A percentile compares a stretch with the other conserved stretches of the same genome.
Conservation (phyloP, 2,329 filamentous ascomycete genomes). For the Lachnellula arida region DNA sequence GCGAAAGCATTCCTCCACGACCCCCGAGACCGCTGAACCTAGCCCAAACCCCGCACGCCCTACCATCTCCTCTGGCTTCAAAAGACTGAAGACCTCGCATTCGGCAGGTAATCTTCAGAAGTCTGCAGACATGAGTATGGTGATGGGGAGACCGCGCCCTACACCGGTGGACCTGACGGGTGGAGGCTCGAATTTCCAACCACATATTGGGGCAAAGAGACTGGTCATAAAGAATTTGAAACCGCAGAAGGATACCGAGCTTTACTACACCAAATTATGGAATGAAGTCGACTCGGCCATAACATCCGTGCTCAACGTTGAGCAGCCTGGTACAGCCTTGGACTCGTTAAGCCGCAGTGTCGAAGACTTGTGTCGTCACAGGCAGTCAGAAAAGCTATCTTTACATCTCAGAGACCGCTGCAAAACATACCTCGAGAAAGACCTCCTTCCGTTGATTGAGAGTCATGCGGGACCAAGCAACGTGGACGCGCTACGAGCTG, state of each 20-base stretch:
- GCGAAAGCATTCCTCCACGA: not conserved
- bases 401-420: constrained; percentile 61
- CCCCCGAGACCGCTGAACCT: constrained; percentile 2
- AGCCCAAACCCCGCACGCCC: not conserved
- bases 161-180: constrained; percentile 24
- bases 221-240: constrained; percentile 92
- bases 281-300: constrained; percentile 70
- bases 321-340: constrained; percentile 64
- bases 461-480: constrained; percentile 48
- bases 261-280: constrained; percentile 76
- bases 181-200: constrained; percentile 50
- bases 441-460: constrained; percentile 52
- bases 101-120: constrained; percentile 28
- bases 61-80: constrained; percentile 51
- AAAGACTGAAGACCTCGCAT: constrained; percentile 72
- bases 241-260: constrained; percentile 56
- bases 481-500: constrained; percentile 56
- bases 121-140: constrained; percentile 24
- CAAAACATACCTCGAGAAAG: constrained; percentile 60
- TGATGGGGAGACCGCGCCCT: constrained; percentile 13
- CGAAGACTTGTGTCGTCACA: constrained; percentile 84
- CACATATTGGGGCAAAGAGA: constrained; percentile 73
- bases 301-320: constrained; percentile 63
- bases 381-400: constrained; percentile 64
- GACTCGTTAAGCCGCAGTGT: constrained; percentile 87